Evolutionary conservation across 169 alveolate genomes (phyloP).

Genomic region (Cryptosporidium muris): DNA sequence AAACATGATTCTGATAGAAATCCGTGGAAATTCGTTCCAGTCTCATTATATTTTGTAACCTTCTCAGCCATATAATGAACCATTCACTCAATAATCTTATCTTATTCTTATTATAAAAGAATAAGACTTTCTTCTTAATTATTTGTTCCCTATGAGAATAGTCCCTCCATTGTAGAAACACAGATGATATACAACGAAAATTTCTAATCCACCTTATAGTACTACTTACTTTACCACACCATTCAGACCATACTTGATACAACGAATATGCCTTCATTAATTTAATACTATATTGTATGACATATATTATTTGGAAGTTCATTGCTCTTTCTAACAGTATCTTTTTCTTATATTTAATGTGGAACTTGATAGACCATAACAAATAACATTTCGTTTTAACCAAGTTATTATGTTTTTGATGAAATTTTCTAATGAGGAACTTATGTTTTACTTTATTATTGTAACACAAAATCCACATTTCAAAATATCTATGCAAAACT

Average conservation of each 20-base stretch:
- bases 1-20: not conserved
- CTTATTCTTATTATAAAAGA: slow-evolving; percentile 4
- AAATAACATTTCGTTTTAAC: slow-evolving; percentile 39
- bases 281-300: not conserved
- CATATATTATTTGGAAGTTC: not conserved
- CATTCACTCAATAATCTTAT: not conserved
- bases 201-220: slow-evolving; percentile 47
- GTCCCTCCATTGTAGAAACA: slow-evolving; percentile 46
- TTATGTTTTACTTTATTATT: slow-evolving; percentile 3
- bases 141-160: slow-evolving; percentile 11
- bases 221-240: slow-evolving; percentile 56
- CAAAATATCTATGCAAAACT: not conserved
- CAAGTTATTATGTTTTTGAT: not conserved
- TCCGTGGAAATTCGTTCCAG: not conserved
- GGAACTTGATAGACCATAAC: slow-evolving; percentile 43
- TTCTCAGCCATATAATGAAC: slow-evolving; percentile 6
- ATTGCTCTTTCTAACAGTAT: not conserved
- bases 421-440: not conserved
- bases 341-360: slow-evolving; percentile 8
- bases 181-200: slow-evolving; percentile 15
- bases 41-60: not conserved
- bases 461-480: slow-evolving; percentile 18
- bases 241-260: slow-evolving; percentile 22
- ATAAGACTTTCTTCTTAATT: not conserved
- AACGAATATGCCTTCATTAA: slow-evolving; percentile 30